Evolutionary conservation across 2,329 filamentous ascomycete species (phyloP).

Genomic region (Trichoderma semiorbis): DNA sequence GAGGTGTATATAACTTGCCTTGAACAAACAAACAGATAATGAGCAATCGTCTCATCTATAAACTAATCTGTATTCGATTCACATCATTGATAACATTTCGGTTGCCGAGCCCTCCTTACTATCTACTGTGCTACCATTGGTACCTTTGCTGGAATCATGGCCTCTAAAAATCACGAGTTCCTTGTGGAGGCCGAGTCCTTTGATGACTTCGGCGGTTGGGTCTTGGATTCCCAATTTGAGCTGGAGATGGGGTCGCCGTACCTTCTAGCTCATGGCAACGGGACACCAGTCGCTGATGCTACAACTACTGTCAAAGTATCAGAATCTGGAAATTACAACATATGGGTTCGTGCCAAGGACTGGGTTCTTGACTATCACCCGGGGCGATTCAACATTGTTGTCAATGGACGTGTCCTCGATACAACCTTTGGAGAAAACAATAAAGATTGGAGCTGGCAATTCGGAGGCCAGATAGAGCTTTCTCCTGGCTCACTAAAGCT

Average conservation of each 20-base stretch:
- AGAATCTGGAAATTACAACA: background rate
- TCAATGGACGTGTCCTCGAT: background rate
- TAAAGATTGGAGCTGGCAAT: slow-evolving; percentile 4
- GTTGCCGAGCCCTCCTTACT: fast-evolving
- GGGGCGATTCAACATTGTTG: background rate
- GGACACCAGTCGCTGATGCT: background rate
- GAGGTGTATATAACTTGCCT: background rate
- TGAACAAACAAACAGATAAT: background rate
- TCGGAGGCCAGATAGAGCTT: background rate
- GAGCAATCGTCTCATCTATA: background rate
- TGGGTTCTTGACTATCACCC: slow-evolving; percentile 1
- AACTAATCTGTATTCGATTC: background rate
- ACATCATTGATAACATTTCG: background rate
- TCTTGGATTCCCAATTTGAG: slow-evolving; percentile 1
- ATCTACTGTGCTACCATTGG: background rate
- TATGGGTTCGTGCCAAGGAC: slow-evolving; percentile 9
- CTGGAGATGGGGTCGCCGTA: slow-evolving; percentile 4
- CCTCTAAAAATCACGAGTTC: background rate
- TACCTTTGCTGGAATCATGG: background rate
- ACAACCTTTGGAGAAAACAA: background rate
- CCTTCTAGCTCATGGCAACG: background rate
- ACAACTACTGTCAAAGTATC: background rate
- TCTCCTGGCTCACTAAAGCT: background rate
- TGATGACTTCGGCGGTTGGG: background rate
- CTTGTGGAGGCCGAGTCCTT: slow-evolving; percentile 5